Conservation (phyloP, 2,329 filamentous ascomycete genomes). For the Drechslera avenae region DNA sequence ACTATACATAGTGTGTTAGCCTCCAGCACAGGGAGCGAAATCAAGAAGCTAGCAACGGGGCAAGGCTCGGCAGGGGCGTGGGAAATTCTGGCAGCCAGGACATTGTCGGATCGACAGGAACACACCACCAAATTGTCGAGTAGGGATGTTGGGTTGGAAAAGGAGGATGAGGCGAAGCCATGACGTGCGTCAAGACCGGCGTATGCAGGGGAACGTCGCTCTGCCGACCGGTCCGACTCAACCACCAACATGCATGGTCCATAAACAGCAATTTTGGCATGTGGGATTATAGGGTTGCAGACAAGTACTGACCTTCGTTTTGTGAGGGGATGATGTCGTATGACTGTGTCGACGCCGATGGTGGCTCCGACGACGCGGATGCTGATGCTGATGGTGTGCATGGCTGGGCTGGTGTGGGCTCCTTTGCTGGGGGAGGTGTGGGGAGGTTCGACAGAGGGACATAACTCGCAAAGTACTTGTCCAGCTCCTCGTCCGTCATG, state of each 20-base stretch:
- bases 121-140: slow-evolving; percentile 17
- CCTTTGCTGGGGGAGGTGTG: slow-evolving; percentile 47
- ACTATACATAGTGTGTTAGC: slow-evolving; percentile 38
- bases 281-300: slow-evolving; percentile 1
- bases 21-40: slow-evolving; percentile 15
- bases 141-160: slow-evolving; percentile 7
- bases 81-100: slow-evolving; percentile 17
- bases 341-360: neutral
- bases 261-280: slow-evolving; percentile 20
- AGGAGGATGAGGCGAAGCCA: slow-evolving; percentile 10
- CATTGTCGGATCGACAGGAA: slow-evolving; percentile 30
- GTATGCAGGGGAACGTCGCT: slow-evolving; percentile 29
- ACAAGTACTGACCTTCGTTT: slow-evolving; percentile 37
- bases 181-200: slow-evolving; percentile 19
- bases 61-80: slow-evolving; percentile 4
- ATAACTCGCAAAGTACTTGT: slow-evolving; percentile 47
- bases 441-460: slow-evolving; percentile 49
- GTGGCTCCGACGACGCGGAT: slow-evolving; percentile 3
- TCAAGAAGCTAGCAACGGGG: slow-evolving; percentile 7
- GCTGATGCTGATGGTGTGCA: slow-evolving; percentile 14
- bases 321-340: slow-evolving; percentile 22
- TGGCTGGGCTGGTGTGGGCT: slow-evolving; percentile 19
- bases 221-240: slow-evolving; percentile 19
- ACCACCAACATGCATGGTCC: slow-evolving; percentile 24
- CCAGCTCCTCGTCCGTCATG: slow-evolving; percentile 48